Percentiles rank a stretch among this genome's conserved stretches.
These are phyloP conservation scores for Hamamelis virginiana DNA, from an alignment of 164 flowering plant species.

Conservation along the genomic window DNA sequence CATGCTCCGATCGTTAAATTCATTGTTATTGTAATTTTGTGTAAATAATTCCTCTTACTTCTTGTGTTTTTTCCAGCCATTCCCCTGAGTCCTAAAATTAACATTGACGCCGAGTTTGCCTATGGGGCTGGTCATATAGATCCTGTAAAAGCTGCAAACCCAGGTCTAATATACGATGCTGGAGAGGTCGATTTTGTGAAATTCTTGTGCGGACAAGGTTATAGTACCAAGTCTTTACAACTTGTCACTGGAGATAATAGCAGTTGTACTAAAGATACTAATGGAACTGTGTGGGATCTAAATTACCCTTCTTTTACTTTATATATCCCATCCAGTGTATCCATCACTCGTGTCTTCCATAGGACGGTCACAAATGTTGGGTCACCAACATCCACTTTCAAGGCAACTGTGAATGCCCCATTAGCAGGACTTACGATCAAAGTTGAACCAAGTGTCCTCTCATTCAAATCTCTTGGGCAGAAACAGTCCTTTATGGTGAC, in stretches of 20 bases:
- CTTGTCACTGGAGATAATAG: slow-evolving; percentile 40
- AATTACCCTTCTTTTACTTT: slow-evolving; percentile 61
- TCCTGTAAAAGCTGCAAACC: slow-evolving; percentile 43
- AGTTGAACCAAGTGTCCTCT: slow-evolving; percentile 35
- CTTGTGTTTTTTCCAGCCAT: slow-evolving; percentile 33
- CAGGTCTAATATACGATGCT: slow-evolving; percentile 62
- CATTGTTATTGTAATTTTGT: neutral
- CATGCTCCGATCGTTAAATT: too few relatives aligned
- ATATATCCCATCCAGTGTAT: neutral
- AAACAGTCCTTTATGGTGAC: slow-evolving; percentile 40
- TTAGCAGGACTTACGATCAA: slow-evolving; percentile 30
- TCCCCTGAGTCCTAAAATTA: slow-evolving; percentile 30
- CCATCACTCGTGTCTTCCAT: slow-evolving; percentile 26
- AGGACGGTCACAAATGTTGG: slow-evolving; percentile 76
- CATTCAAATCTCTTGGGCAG: slow-evolving; percentile 40
- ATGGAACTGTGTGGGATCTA: slow-evolving; percentile 44
- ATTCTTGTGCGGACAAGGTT: slow-evolving; percentile 55
- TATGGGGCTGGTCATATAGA: slow-evolving; percentile 63
- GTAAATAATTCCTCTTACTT: neutral
- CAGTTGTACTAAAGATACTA: slow-evolving; percentile 31
- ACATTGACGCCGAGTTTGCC: slow-evolving; percentile 49
- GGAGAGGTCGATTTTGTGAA: slow-evolving; percentile 42
- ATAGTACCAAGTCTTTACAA: slow-evolving; percentile 19
- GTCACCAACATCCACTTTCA: slow-evolving; percentile 37
- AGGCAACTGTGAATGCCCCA: slow-evolving; percentile 24